These are phyloP conservation scores for Colletotrichum brevisporum DNA, from an alignment of 2,329 filamentous ascomycete species.

Conservation along the genomic window DNA sequence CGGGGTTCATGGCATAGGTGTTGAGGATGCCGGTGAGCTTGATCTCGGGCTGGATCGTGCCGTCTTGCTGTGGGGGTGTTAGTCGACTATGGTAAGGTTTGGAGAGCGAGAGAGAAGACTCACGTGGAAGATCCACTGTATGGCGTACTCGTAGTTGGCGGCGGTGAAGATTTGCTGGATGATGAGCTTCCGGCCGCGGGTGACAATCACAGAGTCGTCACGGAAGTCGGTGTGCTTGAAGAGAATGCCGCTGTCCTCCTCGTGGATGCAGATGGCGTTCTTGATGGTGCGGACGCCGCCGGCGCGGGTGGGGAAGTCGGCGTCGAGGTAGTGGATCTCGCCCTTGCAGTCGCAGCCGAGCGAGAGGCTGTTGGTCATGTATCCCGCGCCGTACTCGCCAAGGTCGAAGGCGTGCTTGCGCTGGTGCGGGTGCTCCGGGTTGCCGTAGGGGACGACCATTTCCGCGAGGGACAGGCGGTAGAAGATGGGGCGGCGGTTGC, in stretches of 20 bases:
- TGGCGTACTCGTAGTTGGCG: conserved; percentile 91
- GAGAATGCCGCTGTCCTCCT: conserved; percentile 91
- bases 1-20: conserved; percentile 85
- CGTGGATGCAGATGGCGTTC: conserved; percentile 95
- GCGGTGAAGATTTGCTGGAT: conserved; percentile 95
- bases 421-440: conserved; percentile 84
- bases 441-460: conserved; percentile 94
- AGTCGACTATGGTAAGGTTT: conserved; percentile 14
- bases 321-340: conserved; percentile 91
- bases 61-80: conserved; percentile 74
- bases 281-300: conserved; percentile 87
- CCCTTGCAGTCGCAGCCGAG: conserved; percentile 91
- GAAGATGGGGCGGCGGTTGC: conserved; percentile 82
- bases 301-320: conserved; percentile 83
- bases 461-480: conserved; percentile 91
- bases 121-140: conserved; percentile 84
- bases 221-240: conserved; percentile 97
- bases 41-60: conserved; percentile 91
- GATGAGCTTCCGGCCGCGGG: conserved; percentile 86
- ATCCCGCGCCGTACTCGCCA: conserved; percentile 85
- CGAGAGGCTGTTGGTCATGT: conserved; percentile 84
- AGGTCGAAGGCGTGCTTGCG: conserved; percentile 85
- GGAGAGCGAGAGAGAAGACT: conserved; percentile 17
- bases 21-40: conserved; percentile 94
- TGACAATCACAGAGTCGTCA: conserved; percentile 89